Evolutionary conservation across 352 stramenopile species (phyloP).

Genomic region (Phytopythium litorale): DNA sequence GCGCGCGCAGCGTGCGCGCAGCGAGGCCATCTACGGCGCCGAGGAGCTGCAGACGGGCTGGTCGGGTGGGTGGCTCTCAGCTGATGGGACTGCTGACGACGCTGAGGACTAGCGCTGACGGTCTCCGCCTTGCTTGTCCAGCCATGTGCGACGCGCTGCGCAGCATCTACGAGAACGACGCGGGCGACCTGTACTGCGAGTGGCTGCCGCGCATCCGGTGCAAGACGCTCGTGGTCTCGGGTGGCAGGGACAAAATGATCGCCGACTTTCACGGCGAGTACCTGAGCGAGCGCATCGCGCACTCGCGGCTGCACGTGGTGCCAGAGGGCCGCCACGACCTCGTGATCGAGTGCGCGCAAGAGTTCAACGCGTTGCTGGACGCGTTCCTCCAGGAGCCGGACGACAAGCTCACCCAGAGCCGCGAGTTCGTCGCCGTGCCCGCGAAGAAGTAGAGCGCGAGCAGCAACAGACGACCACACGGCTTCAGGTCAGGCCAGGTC

Average conservation of each 20-base stretch:
- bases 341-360: slow-evolving; percentile 35
- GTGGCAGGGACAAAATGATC: slow-evolving; percentile 59
- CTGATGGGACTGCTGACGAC: too few relatives aligned
- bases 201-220: slow-evolving; percentile 66
- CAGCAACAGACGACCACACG: too few relatives aligned
- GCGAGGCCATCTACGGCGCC: slow-evolving; percentile 47
- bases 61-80: slow-evolving; percentile 20
- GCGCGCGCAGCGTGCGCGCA: slow-evolving; percentile 36
- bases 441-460: slow-evolving; percentile 11
- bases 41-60: slow-evolving; percentile 55
- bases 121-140: background rate
- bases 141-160: slow-evolving; percentile 21
- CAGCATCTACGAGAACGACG: slow-evolving; percentile 43
- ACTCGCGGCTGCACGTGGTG: slow-evolving; percentile 65
- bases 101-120: too few relatives aligned
- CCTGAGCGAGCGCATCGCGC: slow-evolving; percentile 83
- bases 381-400: slow-evolving; percentile 67
- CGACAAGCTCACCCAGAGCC: slow-evolving; percentile 81
- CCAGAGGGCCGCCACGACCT: slow-evolving; percentile 54
- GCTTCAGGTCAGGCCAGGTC: too few relatives aligned
- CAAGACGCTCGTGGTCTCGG: slow-evolving; percentile 79
- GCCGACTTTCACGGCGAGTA: slow-evolving; percentile 75
- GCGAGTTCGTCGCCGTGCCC: slow-evolving; percentile 63
- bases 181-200: slow-evolving; percentile 69
- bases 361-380: slow-evolving; percentile 63